Percentiles rank a stretch among this genome's conserved stretches.
phyloP scores from a whole-genome alignment of 2,329 filamentous ascomycete genomes.

The Cryphonectria radicalis region DNA sequence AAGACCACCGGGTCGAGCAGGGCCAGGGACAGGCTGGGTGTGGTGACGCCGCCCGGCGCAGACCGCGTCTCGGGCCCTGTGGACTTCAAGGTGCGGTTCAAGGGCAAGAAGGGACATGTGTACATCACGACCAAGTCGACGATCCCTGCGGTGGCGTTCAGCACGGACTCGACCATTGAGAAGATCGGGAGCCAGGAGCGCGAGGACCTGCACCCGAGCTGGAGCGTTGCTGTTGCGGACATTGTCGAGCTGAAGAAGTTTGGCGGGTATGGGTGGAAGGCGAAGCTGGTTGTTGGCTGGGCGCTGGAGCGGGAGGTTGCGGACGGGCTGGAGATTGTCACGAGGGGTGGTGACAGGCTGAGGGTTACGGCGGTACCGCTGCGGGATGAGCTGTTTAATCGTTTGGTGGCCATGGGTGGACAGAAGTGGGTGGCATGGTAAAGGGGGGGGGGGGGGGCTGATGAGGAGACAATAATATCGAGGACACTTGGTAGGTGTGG shows the following conservation, averaged over 20 bases:
- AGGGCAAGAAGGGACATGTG: slow-evolving; percentile 72
- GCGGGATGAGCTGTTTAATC: slow-evolving; percentile 65
- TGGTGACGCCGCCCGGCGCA: slow-evolving; percentile 58
- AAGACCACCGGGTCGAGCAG: slow-evolving; percentile 60
- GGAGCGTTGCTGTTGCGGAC: slow-evolving; percentile 72
- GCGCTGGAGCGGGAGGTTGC: slow-evolving; percentile 73
- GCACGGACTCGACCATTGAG: slow-evolving; percentile 57
- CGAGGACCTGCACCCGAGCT: slow-evolving; percentile 62
- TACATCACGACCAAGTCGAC: slow-evolving; percentile 72
- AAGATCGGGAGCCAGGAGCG: slow-evolving; percentile 64
- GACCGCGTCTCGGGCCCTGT: slow-evolving; percentile 65
- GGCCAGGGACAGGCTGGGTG: slow-evolving; percentile 73
- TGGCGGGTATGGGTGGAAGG: slow-evolving; percentile 83
- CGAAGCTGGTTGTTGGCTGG: slow-evolving; percentile 81
- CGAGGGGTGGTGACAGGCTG: slow-evolving; percentile 57
- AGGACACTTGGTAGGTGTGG: too few relatives aligned
- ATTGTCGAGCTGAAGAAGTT: slow-evolving; percentile 78
- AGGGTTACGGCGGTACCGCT: slow-evolving; percentile 73
- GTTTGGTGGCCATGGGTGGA: slow-evolving; percentile 27
- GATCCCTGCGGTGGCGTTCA: slow-evolving; percentile 70
- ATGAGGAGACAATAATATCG: too few relatives aligned
- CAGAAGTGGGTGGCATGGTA: slow-evolving; percentile 30
- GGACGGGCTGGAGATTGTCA: slow-evolving; percentile 72
- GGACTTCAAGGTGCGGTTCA: slow-evolving; percentile 73
- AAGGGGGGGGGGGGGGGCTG: background rate